These are phyloP conservation scores for Fusarium nisikadoi DNA, from an alignment of 2,329 filamentous ascomycete genomes.

Conservation along the genomic window DNA sequence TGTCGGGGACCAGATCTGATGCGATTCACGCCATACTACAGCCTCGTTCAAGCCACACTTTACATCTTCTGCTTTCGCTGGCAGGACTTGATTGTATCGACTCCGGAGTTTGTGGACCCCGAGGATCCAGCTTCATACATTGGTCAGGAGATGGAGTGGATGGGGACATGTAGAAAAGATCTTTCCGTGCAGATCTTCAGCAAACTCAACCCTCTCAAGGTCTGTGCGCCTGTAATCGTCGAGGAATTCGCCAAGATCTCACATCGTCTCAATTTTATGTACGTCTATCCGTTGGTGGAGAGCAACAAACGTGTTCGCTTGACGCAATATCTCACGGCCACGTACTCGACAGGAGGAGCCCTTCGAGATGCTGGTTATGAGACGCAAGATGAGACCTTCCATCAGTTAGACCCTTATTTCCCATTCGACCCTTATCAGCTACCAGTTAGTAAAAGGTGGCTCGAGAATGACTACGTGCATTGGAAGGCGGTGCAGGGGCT, in stretches of 20 bases:
- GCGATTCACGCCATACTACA: constrained; percentile 86
- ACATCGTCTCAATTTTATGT: constrained; percentile 86
- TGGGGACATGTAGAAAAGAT: constrained; percentile 76
- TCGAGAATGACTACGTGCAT: constrained; percentile 83
- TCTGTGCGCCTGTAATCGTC: constrained; percentile 91
- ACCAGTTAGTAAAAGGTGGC: constrained; percentile 86
- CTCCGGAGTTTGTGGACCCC: constrained; percentile 68
- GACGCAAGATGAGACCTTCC: constrained; percentile 76
- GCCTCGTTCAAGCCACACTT: constrained; percentile 85
- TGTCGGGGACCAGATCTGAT: constrained; percentile 88
- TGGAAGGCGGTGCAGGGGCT: constrained; percentile 82
- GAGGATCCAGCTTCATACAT: constrained; percentile 70
- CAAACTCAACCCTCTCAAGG: constrained; percentile 92
- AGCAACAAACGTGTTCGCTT: constrained; percentile 91
- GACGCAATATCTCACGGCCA: constrained; percentile 72
- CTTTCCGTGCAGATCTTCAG: constrained; percentile 84
- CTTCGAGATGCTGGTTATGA: constrained; percentile 61
- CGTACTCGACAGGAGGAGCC: constrained; percentile 65
- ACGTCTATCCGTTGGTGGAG: constrained; percentile 88
- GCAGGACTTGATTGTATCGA: constrained; percentile 82
- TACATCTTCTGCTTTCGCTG: constrained; percentile 99
- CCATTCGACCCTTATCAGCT: constrained; percentile 97
- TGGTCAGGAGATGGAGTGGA: constrained; percentile 81
- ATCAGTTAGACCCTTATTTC: constrained; percentile 93
- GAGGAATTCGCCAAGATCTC: constrained; percentile 90